Percentiles rank a stretch among this genome's conserved stretches.
Conservation (phyloP, 139 green algal species). For the Chlamydomonas sp. region DNA sequence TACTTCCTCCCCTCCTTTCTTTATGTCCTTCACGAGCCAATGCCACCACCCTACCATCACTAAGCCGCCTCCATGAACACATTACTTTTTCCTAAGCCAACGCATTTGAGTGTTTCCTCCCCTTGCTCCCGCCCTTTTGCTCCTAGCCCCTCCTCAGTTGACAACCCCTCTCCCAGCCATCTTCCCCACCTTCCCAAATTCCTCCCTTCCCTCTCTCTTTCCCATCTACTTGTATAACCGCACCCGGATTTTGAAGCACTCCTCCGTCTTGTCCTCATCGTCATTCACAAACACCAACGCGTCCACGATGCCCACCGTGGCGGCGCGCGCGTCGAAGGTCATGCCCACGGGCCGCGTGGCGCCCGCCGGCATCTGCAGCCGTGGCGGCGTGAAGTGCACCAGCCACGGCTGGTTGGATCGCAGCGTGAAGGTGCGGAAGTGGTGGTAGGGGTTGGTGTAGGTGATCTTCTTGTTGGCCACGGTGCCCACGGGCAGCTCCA, state of each 20-base stretch:
- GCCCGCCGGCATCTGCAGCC: conserved; percentile 58
- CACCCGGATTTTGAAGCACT: conserved; percentile 66
- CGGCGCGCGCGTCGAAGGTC: conserved; percentile 57
- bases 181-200: too few species aligned
- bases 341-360: conserved; percentile 62
- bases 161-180: too few species aligned
- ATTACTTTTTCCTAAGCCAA: too few species aligned
- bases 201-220: too few species aligned
- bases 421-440: conserved; percentile 61
- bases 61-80: too few species aligned
- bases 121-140: too few species aligned
- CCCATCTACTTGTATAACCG: conserved; percentile 45
- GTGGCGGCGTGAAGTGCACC: conserved; percentile 62
- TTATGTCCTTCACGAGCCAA: too few species aligned
- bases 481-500: conserved; percentile 57
- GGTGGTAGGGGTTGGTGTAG: conserved; percentile 71
- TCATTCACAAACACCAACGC: conserved; percentile 73
- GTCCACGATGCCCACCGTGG: conserved; percentile 53
- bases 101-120: too few species aligned
- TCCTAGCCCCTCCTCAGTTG: too few species aligned
- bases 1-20: too few species aligned
- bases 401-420: conserved; percentile 65
- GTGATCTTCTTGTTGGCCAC: conserved; percentile 75
- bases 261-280: conserved; percentile 72
- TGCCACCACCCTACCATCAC: too few species aligned